Percentiles rank a stretch among this genome's conserved stretches.
Conservation (phyloP, 768 basidiomycete species). For the Panaeolus papilionaceus region DNA sequence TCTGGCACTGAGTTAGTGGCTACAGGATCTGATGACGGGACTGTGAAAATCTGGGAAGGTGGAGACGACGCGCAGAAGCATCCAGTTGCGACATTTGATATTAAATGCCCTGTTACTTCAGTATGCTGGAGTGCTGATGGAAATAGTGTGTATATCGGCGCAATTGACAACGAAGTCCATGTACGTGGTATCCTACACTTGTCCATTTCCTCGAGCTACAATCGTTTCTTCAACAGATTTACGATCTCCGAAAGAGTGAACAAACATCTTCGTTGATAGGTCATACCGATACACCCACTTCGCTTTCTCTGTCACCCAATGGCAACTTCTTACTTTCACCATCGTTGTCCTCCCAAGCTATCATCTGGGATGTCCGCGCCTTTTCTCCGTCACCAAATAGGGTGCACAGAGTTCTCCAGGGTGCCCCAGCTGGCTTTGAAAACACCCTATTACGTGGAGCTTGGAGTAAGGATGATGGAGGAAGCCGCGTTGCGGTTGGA, state of each 20-base stretch:
- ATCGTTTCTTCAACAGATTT: conserved; percentile 59
- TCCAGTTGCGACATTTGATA: conserved; percentile 79
- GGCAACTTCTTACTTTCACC: conserved; percentile 89
- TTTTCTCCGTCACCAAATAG: conserved; percentile 88
- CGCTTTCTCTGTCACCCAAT: conserved; percentile 89
- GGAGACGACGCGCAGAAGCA: conserved; percentile 76
- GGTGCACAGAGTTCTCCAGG: conserved; percentile 78
- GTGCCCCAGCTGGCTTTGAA: conserved; percentile 96
- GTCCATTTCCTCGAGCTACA: neutral
- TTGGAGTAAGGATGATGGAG: conserved; percentile 90
- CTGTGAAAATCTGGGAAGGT: conserved; percentile 91
- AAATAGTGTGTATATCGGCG: conserved; percentile 87
- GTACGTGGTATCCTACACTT: conserved; percentile 51
- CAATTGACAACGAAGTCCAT: conserved; percentile 95
- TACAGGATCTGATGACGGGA: conserved; percentile 92
- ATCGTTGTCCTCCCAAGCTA: conserved; percentile 85
- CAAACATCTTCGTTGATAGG: conserved; percentile 83
- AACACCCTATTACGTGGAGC: conserved; percentile 81
- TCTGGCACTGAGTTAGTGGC: conserved; percentile 85
- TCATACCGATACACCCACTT: conserved; percentile 93
- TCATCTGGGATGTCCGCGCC: conserved; percentile 93
- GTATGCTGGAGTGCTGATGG: conserved; percentile 96
- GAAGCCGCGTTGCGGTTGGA: conserved; percentile 83
- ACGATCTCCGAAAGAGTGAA: conserved; percentile 86
- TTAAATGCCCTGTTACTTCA: conserved; percentile 90